Percentiles rank a stretch among this genome's conserved stretches.
Evolutionary conservation across 805 yeast species (phyloP).

Genomic region (Zygosaccharomyces lentus): DNA sequence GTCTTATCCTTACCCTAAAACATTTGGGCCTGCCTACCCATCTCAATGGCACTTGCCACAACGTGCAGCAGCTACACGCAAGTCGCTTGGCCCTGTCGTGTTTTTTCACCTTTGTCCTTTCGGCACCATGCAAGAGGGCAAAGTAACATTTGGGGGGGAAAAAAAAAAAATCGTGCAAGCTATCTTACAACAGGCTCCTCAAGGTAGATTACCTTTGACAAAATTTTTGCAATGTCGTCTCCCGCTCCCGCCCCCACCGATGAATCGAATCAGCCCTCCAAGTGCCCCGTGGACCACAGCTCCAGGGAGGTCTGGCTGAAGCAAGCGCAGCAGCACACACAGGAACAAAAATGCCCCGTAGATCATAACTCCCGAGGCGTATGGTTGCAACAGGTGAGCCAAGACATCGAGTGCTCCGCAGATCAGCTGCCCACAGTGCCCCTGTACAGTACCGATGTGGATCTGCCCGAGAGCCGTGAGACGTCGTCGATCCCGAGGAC

Average conservation of each 20-base stretch:
- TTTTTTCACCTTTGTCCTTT: too few species aligned
- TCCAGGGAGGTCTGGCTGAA: conserved; percentile 57
- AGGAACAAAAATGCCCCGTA: conserved; percentile 56
- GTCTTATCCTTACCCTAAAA: too few species aligned
- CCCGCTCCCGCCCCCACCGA: too few species aligned
- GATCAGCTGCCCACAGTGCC: conserved; percentile 34
- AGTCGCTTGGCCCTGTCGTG: too few species aligned
- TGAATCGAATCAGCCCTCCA: conserved; percentile 11
- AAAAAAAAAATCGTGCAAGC: background rate
- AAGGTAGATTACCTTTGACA: too few species aligned
- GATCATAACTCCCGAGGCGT: conserved; percentile 55
- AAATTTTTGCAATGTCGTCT: background rate
- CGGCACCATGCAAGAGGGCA: background rate
- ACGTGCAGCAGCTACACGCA: background rate
- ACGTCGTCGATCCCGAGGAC: conserved; percentile 82
- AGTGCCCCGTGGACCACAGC: conserved; percentile 69
- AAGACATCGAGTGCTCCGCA: conserved; percentile 44
- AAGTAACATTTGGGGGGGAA: too few species aligned
- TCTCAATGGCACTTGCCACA: background rate
- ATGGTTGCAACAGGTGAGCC: conserved; percentile 43
- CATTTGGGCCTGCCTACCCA: background rate
- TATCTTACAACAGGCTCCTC: too few species aligned
- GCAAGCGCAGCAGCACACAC: conserved; percentile 6
- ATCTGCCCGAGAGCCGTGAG: conserved; percentile 69
- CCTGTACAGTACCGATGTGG: conserved; percentile 34